Base-by-base conservation (phyloP, 495 filamentous ascomycete species). In the Penicillium roqueforti region DNA sequence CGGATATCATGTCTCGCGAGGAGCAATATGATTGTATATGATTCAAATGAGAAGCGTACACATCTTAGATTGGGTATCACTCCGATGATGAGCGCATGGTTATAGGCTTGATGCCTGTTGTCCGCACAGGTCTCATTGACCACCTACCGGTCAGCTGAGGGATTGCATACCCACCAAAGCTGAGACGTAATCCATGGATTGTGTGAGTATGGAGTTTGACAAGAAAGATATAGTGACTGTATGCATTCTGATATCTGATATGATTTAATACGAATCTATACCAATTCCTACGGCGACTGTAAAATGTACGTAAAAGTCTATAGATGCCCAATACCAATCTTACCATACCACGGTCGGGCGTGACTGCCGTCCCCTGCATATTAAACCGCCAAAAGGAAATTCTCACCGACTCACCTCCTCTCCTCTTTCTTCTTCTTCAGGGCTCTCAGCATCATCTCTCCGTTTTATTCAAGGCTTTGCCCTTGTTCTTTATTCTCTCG, bases 391-490 rank as follows among this genome's bases (percentile, higher is more conserved):
- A n/a, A n/a, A n/a, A 40, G 29, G 47, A 39, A 56, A 57, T 40
- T 53, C 57, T 66, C 66, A 64, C 57, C 69, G 59, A 65, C 66
- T 65, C 58, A n/a, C 32, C n/a, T n/a, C 47, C 47, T 53, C 61
- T 51, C 54, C 54, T 53, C 53, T 41, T 36, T 41, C 36, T 42
- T 29, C 40, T 47, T 48, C 29, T 43, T 29, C 34, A 23, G 22
- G 2, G 22, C 41, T 18, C 4, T 13, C 16, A 20, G 54, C 60
- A 56, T 31, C 60, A 26, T 26, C 58, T 31, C 29, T 49, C 56
- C 61, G 56, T 4, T 47, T 54, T 51, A 55, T 61, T 71, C 71
- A 72, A 73, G 71, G 67, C 71, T 53, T 62, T 59, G 71, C 55
- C 71, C 71, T 73, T 74, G 67, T 55, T 47, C 60, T 53, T 55